Evolutionary conservation across 441 rosid genomes (phyloP).

Genomic region (Flueggea neowawraea): DNA sequence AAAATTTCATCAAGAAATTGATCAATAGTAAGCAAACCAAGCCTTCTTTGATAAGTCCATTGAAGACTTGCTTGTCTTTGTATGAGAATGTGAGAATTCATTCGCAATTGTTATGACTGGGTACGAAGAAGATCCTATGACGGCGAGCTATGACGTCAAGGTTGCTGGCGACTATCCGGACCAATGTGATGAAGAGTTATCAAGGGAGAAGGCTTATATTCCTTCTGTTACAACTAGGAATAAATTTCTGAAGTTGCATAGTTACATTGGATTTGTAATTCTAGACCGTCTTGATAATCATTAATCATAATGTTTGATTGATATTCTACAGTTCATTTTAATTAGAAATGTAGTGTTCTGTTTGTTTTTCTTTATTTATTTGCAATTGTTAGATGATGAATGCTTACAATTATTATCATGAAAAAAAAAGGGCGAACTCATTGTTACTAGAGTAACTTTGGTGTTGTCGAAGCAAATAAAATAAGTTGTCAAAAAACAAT

Average conservation of each 20-base stretch:
- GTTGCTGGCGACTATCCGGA: constrained; percentile 12
- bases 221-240: constrained; percentile 11
- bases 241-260: constrained; percentile 2
- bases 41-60: background rate
- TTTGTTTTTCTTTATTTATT: too few relatives aligned
- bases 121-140: constrained; percentile 11
- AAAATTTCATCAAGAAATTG: background rate
- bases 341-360: too few relatives aligned
- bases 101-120: constrained; percentile 12
- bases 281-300: background rate
- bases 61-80: background rate
- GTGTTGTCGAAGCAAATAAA: too few relatives aligned
- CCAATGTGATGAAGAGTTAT: constrained; percentile 2
- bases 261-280: constrained; percentile 12
- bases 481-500: too few relatives aligned
- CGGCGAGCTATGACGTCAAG: constrained; percentile 22
- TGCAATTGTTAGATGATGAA: too few relatives aligned
- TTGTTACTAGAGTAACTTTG: too few relatives aligned
- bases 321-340: too few relatives aligned
- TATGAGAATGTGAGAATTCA: background rate
- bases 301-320: too few relatives aligned
- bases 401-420: too few relatives aligned
- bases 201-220: background rate
- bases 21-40: background rate
- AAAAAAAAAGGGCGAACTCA: too few relatives aligned